These are phyloP conservation scores for Penicillium janthinellum DNA, from an alignment of 2,329 filamentous ascomycete genomes.

Conservation along the genomic window DNA sequence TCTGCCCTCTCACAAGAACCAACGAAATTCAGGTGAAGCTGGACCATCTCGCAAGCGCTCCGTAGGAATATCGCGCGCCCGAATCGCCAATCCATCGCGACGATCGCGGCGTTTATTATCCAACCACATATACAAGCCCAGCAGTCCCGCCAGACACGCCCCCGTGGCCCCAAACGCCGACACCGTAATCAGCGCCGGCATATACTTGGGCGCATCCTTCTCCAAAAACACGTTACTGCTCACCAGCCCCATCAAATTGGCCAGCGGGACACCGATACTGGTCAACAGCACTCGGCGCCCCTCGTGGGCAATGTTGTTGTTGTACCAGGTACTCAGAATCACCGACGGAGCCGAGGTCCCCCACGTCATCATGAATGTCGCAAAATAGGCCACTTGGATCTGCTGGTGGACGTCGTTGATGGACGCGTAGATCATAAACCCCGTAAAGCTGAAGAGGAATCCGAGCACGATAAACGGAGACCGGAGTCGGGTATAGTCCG, in stretches of 20 bases:
- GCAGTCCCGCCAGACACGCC: slow-evolving; percentile 54
- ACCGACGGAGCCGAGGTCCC: slow-evolving; percentile 75
- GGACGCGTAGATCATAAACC: slow-evolving; percentile 76
- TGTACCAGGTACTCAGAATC: slow-evolving; percentile 69
- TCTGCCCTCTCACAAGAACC: slow-evolving; percentile 48
- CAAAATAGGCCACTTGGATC: slow-evolving; percentile 71
- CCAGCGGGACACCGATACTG: slow-evolving; percentile 70
- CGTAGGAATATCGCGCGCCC: slow-evolving; percentile 60
- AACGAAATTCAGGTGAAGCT: slow-evolving; percentile 56
- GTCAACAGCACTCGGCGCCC: slow-evolving; percentile 70
- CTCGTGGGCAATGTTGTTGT: slow-evolving; percentile 80
- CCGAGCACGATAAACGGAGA: slow-evolving; percentile 75
- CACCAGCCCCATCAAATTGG: slow-evolving; percentile 75
- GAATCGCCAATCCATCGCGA: slow-evolving; percentile 57
- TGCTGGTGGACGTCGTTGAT: slow-evolving; percentile 64
- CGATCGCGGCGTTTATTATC: slow-evolving; percentile 66
- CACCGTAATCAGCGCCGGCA: slow-evolving; percentile 65
- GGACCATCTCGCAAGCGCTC: slow-evolving; percentile 59
- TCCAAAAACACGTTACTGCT: slow-evolving; percentile 67
- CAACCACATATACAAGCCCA: slow-evolving; percentile 65
- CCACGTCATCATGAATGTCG: slow-evolving; percentile 82
- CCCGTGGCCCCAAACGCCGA: slow-evolving; percentile 57
- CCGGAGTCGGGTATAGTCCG: slow-evolving; percentile 66
- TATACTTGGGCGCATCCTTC: slow-evolving; percentile 66
- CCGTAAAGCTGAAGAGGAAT: slow-evolving; percentile 72